Base-by-base conservation (phyloP, 257 asterid genomes). In the Solanum chilense region DNA sequence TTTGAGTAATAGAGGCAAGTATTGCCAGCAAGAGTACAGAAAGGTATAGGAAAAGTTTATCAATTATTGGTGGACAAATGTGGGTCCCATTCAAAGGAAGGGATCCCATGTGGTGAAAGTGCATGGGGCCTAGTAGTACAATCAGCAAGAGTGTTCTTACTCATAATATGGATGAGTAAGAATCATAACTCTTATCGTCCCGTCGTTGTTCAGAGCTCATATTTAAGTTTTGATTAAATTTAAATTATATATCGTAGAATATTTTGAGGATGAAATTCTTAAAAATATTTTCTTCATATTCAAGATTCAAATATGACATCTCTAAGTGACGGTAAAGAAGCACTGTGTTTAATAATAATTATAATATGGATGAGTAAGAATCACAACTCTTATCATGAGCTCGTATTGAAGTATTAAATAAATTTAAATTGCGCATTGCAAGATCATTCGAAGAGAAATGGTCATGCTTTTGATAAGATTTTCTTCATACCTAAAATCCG, bases 11-110 rank as follows among this genome's bases (percentile, higher is more conserved):
- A 37, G 52, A 21, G 82, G 82, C 82, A 74, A 74, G 31, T 39
- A 13, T 37, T 74, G 82, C 82, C 82, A 74, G 82, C 82, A 37
- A 21, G 82, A 74, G 18, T 74, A 74, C 82, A 74, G 82, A 74
- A 74, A 74, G 82, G 82, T 37, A 12, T 74, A 74, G 29, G 49
- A 74, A 74, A 13, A 41, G 14, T 21, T 74, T 37, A 73, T 73
- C 18, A 73, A 73, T 73, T 74, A 74, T 74, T 39, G 52, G 52
- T 39, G 81, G 31, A 74, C 81, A 74, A 37, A 3, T 74, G 11
- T 74, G 52, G 82, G 81, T 21, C 81, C 78, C 81, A 74, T 11
- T 12, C 29, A 74, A 37, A 74, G 11, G 49, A 12, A 73, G 29
- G 52, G 21, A 21, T 37, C 81, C 81, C 81, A 74, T 74, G 81